Percentiles rank a stretch among this genome's conserved stretches.
These are phyloP conservation scores for Cryptococcus neoformans DNA, from an alignment of 1,284 basidiomycete species.

Conservation along the genomic window DNA sequence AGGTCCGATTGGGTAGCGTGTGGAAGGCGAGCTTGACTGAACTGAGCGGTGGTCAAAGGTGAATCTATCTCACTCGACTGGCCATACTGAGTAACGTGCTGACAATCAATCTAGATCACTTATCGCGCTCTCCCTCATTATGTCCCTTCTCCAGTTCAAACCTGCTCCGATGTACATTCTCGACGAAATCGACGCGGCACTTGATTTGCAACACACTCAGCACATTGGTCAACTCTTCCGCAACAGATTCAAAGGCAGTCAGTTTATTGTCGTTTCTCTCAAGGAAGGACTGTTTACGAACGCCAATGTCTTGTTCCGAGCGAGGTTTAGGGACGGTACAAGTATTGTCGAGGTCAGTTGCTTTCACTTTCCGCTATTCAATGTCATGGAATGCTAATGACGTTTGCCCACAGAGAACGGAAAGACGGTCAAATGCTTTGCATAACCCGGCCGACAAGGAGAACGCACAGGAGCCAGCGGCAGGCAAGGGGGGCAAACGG, in stretches of 20 bases:
- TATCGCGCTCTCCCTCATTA: conserved; percentile 94
- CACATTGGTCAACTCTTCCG: conserved; percentile 96
- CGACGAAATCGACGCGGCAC: conserved; percentile 96
- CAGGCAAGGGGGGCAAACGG: conserved; percentile 9
- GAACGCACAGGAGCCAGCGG: conserved; percentile 15
- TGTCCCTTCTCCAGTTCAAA: conserved; percentile 97
- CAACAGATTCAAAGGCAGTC: conserved; percentile 89
- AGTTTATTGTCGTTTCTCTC: conserved; percentile 96
- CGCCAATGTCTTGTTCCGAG: conserved; percentile 93
- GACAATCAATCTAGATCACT: conserved; percentile 62
- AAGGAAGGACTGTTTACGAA: conserved; percentile 98
- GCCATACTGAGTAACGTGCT: neutral
- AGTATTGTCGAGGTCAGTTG: conserved; percentile 68
- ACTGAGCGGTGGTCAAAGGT: conserved; percentile 95
- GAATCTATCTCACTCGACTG: conserved; percentile 26
- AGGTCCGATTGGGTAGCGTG: conserved; percentile 87
- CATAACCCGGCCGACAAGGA: conserved; percentile 29
- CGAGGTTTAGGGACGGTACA: conserved; percentile 87
- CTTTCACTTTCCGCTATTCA: neutral
- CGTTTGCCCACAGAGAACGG: conserved; percentile 28
- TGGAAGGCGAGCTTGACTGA: conserved; percentile 99
- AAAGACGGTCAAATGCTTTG: conserved; percentile 20
- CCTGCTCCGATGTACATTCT: conserved; percentile 99
- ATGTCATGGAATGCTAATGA: neutral
- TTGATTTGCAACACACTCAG: conserved; percentile 93